These are phyloP conservation scores for Apiotrichum montevideense DNA, from an alignment of 1,284 basidiomycete species.

Conservation along the genomic window DNA sequence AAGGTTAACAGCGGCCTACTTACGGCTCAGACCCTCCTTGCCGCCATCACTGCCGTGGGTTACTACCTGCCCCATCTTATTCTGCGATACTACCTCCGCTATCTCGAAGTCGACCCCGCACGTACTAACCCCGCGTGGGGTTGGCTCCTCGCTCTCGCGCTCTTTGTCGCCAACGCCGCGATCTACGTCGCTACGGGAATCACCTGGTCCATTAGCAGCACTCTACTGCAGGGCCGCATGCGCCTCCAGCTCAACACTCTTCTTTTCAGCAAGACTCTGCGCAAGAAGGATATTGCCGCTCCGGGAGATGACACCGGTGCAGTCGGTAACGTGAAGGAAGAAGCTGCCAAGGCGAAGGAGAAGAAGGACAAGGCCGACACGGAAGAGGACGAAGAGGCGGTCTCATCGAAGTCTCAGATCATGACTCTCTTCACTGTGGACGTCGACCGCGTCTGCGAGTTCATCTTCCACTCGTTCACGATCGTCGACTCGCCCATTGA, in stretches of 20 bases:
- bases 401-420: conserved; percentile 83
- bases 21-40: conserved; percentile 53
- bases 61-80: conserved; percentile 77
- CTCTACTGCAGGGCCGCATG: conserved; percentile 51
- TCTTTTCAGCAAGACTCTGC: conserved; percentile 80
- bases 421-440: conserved; percentile 69
- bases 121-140: conserved; percentile 48
- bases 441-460: conserved; percentile 80
- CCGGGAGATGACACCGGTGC: conserved; percentile 25
- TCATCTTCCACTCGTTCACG: conserved; percentile 59
- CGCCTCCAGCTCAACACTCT: conserved; percentile 77
- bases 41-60: conserved; percentile 58
- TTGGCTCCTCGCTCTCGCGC: conserved; percentile 51
- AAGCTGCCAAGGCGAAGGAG: conserved; percentile 36
- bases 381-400: conserved; percentile 62
- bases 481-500: conserved; percentile 75
- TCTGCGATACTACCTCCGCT: conserved; percentile 61
- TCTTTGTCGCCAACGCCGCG: conserved; percentile 61
- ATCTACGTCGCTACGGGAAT: conserved; percentile 50
- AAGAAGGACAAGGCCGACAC: conserved; percentile 43
- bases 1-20: conserved; percentile 42
- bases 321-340: conserved; percentile 24
- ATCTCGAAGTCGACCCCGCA: conserved; percentile 60
- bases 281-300: conserved; percentile 72
- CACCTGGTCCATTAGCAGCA: conserved; percentile 42